Percentiles rank a stretch among this genome's conserved stretches.
Conservation (phyloP, 208 protist species). For the Leishmania arabica region DNA sequence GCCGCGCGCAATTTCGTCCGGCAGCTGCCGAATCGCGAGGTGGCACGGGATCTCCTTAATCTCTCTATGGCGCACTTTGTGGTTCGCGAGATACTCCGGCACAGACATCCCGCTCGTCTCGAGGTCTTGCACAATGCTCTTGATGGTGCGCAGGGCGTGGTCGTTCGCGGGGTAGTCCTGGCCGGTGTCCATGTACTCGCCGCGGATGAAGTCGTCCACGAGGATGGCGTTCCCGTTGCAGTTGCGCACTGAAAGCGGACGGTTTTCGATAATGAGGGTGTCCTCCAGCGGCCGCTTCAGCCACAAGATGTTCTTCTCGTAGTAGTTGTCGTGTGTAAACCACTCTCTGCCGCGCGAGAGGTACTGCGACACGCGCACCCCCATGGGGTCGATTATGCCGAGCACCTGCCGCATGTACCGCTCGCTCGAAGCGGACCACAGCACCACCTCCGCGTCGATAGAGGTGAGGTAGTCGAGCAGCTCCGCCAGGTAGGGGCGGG, state of each 20-base stretch:
- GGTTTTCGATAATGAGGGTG: conserved; percentile 88
- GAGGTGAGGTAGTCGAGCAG: conserved; percentile 85
- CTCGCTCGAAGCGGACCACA: conserved; percentile 86
- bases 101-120: conserved; percentile 65
- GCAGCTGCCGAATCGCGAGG: conserved; percentile 80
- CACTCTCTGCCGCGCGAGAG: conserved; percentile 69
- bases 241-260: conserved; percentile 77
- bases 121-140: conserved; percentile 74
- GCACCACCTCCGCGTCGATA: conserved; percentile 90
- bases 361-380: conserved; percentile 79
- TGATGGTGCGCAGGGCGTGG: conserved; percentile 70
- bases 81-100: conserved; percentile 73
- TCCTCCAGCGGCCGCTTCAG: conserved; percentile 80
- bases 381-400: conserved; percentile 77
- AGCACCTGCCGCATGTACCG: conserved; percentile 90
- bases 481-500: conserved; percentile 82
- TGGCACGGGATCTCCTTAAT: conserved; percentile 90
- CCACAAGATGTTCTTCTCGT: conserved; percentile 90
- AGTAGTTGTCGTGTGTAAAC: conserved; percentile 86
- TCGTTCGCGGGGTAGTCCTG: conserved; percentile 85
- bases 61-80: conserved; percentile 43
- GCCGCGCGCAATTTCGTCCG: conserved; percentile 84
- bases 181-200: conserved; percentile 90
- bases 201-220: conserved; percentile 89
- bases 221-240: conserved; percentile 90